Base-by-base conservation (phyloP, 73 alveolate species). In the Breviolum minutum region DNA sequence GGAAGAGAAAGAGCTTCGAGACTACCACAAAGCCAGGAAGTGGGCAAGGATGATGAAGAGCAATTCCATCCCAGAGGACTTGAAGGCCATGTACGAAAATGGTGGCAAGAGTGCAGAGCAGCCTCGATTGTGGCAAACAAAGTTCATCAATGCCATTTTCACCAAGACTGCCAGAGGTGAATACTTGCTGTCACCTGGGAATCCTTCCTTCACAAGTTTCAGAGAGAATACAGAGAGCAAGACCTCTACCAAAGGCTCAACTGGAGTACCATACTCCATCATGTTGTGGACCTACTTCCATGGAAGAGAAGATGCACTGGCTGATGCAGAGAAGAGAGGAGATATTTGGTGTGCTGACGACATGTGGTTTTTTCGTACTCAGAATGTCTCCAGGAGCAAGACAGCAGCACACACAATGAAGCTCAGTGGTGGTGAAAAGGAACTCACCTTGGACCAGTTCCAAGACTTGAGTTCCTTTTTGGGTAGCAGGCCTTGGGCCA, bases 401-500 rank as follows among this genome's bases (percentile, higher is more conserved):
- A 30, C 6, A 22, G 7, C 16, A 14, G 66, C 27, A 26, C 62
- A 8, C 30, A n/a, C 87, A 9, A 30, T 79, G 87, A 10, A 5
- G 26, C 27, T 30, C 9, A 26, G 32, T 79, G 87, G 87, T 0
- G 87, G 87, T 7, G 26, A 27, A 12, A 32, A 20, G 20, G 87
- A n/a, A 9, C 64, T 79, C 9, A 32, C 5, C 27, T 11, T 9
- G 2, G 87, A 30, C 13, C 64, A 79, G n/a, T 79, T 12, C 66
- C 1, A 5, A 26, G 64, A 27, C 66, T 30, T 79, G 87, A 32
- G 26, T 7, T 5, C 62, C 4, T 79, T 27, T 27, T 30, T 79
- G 87, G 11, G 64, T 13, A 29, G 63, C 87, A 79, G 87, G 68
- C 63, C 87, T 3, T 79, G 87, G 87, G 66, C 87, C n/a, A 29